These are phyloP conservation scores for Neofusicoccum umdonicola DNA, from an alignment of 2,329 filamentous ascomycete genomes.

Conservation along the genomic window DNA sequence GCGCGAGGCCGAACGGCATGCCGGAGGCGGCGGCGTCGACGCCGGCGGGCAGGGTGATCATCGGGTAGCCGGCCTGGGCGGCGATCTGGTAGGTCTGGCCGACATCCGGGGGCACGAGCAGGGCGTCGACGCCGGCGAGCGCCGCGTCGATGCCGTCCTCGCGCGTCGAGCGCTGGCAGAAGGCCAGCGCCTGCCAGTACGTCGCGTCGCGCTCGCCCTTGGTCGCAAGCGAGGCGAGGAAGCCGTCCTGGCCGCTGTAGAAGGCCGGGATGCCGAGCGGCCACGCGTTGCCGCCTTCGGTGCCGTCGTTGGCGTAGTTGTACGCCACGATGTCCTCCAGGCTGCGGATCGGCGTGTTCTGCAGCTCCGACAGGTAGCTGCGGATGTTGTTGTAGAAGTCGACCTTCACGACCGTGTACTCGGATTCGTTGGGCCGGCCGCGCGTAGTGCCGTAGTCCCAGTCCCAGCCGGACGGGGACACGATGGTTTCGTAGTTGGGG, in stretches of 20 bases:
- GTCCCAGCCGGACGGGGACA: slow-evolving; percentile 68
- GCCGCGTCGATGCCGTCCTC: slow-evolving; percentile 70
- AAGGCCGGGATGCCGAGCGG: slow-evolving; percentile 59
- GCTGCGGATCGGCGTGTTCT: slow-evolving; percentile 42
- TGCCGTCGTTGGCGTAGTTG: slow-evolving; percentile 58
- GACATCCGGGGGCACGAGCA: slow-evolving; percentile 68
- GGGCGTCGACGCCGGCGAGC: slow-evolving; percentile 56
- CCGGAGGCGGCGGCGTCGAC: slow-evolving; percentile 38
- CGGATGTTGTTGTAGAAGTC: slow-evolving; percentile 69
- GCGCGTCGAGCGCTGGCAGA: slow-evolving; percentile 56
- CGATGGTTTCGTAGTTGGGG: slow-evolving; percentile 59
- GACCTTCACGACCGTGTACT: slow-evolving; percentile 70
- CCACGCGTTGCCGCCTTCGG: slow-evolving; percentile 63
- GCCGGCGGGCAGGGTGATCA: slow-evolving; percentile 67
- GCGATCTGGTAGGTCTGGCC: slow-evolving; percentile 68
- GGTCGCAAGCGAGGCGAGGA: slow-evolving; percentile 61
- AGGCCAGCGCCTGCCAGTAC: slow-evolving; percentile 66
- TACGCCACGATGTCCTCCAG: slow-evolving; percentile 33
- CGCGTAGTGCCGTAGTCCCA: slow-evolving; percentile 66
- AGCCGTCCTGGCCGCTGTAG: slow-evolving; percentile 68
- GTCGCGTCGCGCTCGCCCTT: slow-evolving; percentile 62
- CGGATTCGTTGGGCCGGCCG: slow-evolving; percentile 68
- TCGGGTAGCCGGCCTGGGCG: slow-evolving; percentile 73
- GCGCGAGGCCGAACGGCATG: slow-evolving; percentile 46
- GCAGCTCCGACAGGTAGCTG: slow-evolving; percentile 60